Evolutionary conservation across 768 basidiomycete genomes (phyloP).

Genomic region (Tylopilus subfusipes): DNA sequence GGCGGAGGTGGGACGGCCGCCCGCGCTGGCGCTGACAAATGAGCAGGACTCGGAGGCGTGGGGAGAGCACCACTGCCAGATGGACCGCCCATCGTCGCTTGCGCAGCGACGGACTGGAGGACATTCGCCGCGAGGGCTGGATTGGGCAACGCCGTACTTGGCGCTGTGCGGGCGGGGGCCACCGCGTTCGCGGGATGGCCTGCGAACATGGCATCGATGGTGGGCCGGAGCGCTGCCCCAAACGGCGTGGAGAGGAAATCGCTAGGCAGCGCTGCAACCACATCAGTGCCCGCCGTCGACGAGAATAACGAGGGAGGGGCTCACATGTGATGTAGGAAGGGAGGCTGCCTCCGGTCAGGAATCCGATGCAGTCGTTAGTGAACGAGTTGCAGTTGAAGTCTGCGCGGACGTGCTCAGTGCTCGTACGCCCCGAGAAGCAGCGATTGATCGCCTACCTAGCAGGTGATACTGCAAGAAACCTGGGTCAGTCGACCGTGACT

Average conservation of each 20-base stretch:
- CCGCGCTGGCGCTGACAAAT: constrained; percentile 9
- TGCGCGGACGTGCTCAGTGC: constrained; percentile 22
- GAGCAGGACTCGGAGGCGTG: neutral
- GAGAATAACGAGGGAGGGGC: neutral
- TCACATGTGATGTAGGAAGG: constrained; percentile 79
- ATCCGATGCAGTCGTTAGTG: constrained; percentile 82
- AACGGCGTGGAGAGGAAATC: constrained; percentile 91
- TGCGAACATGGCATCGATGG: constrained; percentile 87
- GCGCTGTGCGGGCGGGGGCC: constrained; percentile 30
- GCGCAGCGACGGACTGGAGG: constrained; percentile 54
- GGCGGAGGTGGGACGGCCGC: constrained; percentile 18
- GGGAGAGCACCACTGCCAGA: neutral
- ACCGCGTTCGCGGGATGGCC: constrained; percentile 34
- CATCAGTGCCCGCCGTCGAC: neutral
- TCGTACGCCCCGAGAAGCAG: neutral
- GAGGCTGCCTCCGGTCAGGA: constrained; percentile 79
- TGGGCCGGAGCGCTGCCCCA: constrained; percentile 80
- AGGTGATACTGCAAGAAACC: constrained; percentile 68
- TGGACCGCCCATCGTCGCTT: constrained; percentile 37
- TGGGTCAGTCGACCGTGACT: neutral
- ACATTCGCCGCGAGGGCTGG: constrained; percentile 51
- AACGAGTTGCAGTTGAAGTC: constrained; percentile 97
- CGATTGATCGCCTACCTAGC: constrained; percentile 47
- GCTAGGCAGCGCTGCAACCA: constrained; percentile 57
- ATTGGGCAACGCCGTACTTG: constrained; percentile 35